A percentile compares a stretch with the other conserved stretches of the same genome.
These are phyloP conservation scores for Torulaspora indica DNA, from an alignment of 805 yeast genomes.

Conservation along the genomic window DNA sequence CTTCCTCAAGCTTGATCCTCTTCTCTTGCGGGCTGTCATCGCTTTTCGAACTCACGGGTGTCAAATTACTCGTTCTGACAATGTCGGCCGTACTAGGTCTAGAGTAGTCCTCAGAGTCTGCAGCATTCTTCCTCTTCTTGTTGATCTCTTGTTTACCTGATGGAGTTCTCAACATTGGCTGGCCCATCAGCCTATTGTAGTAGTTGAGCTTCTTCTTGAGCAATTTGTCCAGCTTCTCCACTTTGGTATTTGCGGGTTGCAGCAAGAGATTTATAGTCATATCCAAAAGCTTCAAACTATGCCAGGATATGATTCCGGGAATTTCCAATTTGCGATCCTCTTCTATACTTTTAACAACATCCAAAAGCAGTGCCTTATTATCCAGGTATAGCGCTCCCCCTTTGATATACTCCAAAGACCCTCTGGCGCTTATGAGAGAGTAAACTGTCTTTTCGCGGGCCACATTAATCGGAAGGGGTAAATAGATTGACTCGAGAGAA, in stretches of 20 bases:
- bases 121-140: conserved; percentile 2
- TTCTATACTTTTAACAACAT: conserved; percentile 47
- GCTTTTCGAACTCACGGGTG: conserved; percentile 12
- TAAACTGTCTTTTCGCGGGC: conserved; percentile 60
- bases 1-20: conserved; percentile 16
- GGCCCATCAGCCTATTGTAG: conserved; percentile 30
- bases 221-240: conserved; percentile 31
- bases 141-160: conserved; percentile 1
- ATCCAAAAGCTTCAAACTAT: conserved; percentile 54
- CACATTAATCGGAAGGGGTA: conserved; percentile 62
- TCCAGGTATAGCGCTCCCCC: conserved; percentile 78
- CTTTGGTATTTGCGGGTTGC: conserved; percentile 43
- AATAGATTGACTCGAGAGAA: conserved; percentile 39
- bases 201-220: conserved; percentile 27
- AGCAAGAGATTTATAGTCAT: conserved; percentile 57
- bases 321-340: conserved; percentile 48
- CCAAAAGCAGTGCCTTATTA: conserved; percentile 52
- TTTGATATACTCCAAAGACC: conserved; percentile 74
- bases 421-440: conserved; percentile 62
- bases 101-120: conserved; percentile 8
- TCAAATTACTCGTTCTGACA: conserved; percentile 7
- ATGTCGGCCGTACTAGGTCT: conserved; percentile 9
- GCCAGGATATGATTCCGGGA: conserved; percentile 58
- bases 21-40: conserved; percentile 16
- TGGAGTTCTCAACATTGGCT: conserved; percentile 14